These are phyloP conservation scores for Saururus chinensis DNA, from an alignment of 164 flowering plant species.

Conservation along the genomic window DNA sequence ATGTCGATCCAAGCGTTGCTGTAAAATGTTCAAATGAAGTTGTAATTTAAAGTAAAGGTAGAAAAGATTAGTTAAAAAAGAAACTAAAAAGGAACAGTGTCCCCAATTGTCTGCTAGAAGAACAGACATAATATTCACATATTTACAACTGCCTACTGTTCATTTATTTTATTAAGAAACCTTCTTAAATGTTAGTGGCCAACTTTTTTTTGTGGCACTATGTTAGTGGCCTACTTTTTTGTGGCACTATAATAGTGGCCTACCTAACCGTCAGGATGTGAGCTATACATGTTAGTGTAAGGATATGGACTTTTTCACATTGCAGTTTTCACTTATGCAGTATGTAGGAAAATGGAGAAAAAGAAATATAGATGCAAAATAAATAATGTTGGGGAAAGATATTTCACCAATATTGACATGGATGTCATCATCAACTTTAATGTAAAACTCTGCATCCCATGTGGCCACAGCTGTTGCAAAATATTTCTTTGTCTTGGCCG, in stretches of 20 bases:
- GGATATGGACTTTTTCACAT: too few relatives aligned
- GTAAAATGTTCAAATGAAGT: slow-evolving; percentile 17
- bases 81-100: neutral
- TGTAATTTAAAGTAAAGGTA: neutral
- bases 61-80: neutral
- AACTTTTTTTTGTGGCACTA: too few relatives aligned
- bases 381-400: neutral
- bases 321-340: too few relatives aligned
- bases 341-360: too few relatives aligned
- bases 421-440: slow-evolving; percentile 90
- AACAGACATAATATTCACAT: neutral
- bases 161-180: neutral
- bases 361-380: too few relatives aligned
- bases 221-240: too few relatives aligned
- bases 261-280: neutral
- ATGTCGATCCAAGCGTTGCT: slow-evolving; percentile 80
- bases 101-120: neutral
- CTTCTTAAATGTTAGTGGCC: neutral
- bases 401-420: slow-evolving; percentile 84
- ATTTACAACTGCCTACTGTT: neutral
- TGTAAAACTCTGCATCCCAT: slow-evolving; percentile 94
- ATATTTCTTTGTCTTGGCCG: slow-evolving; percentile 73
- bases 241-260: too few relatives aligned
- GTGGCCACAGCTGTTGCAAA: slow-evolving; percentile 77
- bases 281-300: too few relatives aligned